Percentiles rank a stretch among this genome's conserved stretches.
Conservation (phyloP, 2,329 filamentous ascomycete genomes). For the Botrytis pseudocinerea region DNA sequence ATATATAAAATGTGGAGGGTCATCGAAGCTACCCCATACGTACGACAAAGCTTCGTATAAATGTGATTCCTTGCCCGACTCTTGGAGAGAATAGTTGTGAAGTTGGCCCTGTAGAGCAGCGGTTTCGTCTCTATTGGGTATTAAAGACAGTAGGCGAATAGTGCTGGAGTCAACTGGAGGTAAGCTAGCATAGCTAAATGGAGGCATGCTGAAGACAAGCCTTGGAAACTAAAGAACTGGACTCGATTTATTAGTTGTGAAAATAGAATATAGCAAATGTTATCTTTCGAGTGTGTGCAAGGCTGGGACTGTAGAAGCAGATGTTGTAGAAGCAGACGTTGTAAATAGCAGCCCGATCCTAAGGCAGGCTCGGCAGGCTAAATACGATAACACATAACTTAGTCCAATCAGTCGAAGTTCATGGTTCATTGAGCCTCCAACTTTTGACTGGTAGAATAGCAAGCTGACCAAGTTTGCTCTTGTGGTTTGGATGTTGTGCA, state of each 20-base stretch:
- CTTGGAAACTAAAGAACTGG: background rate
- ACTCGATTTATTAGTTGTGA: background rate
- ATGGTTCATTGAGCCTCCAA: background rate
- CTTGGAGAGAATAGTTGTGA: constrained; percentile 7
- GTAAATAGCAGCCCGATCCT: background rate
- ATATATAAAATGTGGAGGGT: constrained; percentile 20
- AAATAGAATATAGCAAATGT: background rate
- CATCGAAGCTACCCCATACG: constrained; percentile 19
- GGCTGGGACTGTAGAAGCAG: background rate
- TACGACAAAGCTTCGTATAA: constrained; percentile 22
- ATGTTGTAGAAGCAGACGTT: background rate
- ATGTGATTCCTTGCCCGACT: background rate
- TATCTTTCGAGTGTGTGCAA: background rate
- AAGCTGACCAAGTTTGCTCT: background rate
- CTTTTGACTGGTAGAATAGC: background rate
- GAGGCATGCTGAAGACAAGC: background rate
- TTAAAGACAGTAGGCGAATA: background rate
- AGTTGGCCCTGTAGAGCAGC: background rate
- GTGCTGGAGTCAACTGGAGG: background rate
- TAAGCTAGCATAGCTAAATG: background rate
- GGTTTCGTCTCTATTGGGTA: background rate
- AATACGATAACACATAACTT: background rate
- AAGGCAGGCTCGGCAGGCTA: background rate
- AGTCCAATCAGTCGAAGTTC: background rate
- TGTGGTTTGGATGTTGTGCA: background rate